phyloP scores from a whole-genome alignment of 495 filamentous ascomycete species.

The Saxophila tyrrhenica region DNA sequence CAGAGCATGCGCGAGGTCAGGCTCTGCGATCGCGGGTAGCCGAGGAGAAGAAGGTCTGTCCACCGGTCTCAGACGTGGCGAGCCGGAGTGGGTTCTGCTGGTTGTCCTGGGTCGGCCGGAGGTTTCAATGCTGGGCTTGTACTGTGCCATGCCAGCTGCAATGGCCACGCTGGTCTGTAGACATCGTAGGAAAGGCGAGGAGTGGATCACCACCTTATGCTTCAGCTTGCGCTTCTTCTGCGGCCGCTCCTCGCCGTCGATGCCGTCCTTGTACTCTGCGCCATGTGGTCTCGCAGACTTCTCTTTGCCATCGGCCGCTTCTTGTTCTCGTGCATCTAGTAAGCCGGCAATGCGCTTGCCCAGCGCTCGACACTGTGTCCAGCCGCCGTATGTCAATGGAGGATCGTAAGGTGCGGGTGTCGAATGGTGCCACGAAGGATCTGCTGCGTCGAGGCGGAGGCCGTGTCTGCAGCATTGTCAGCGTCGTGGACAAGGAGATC shows the following conservation, averaged over 20 bases:
- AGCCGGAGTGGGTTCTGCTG: neutral
- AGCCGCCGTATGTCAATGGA: constrained; percentile 88
- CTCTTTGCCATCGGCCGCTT: neutral
- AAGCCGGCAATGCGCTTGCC: constrained; percentile 70
- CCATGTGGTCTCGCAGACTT: constrained; percentile 15
- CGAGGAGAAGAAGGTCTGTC: neutral
- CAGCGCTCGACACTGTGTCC: constrained; percentile 70
- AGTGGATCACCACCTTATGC: constrained; percentile 77
- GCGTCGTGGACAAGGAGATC: too few species aligned
- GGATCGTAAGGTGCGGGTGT: constrained; percentile 93
- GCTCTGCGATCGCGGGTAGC: neutral
- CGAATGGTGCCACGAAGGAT: constrained; percentile 90
- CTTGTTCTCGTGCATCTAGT: constrained; percentile 40
- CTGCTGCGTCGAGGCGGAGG: constrained; percentile 80
- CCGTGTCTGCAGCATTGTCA: constrained; percentile 55
- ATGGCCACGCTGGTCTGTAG: constrained; percentile 87
- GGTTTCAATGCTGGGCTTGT: constrained; percentile 28
- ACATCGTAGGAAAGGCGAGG: constrained; percentile 84
- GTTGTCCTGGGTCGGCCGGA: neutral
- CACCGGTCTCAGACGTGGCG: neutral
- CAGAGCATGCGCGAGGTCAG: constrained; percentile 10
- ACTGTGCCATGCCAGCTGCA: constrained; percentile 73
- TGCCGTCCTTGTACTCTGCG: neutral
- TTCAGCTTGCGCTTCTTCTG: constrained; percentile 38
- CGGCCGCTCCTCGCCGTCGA: neutral